A percentile compares a stretch with the other conserved stretches of the same genome.
phyloP scores from a whole-genome alignment of 768 basidiomycete genomes.

The Omphalotus guepiniiformis region DNA sequence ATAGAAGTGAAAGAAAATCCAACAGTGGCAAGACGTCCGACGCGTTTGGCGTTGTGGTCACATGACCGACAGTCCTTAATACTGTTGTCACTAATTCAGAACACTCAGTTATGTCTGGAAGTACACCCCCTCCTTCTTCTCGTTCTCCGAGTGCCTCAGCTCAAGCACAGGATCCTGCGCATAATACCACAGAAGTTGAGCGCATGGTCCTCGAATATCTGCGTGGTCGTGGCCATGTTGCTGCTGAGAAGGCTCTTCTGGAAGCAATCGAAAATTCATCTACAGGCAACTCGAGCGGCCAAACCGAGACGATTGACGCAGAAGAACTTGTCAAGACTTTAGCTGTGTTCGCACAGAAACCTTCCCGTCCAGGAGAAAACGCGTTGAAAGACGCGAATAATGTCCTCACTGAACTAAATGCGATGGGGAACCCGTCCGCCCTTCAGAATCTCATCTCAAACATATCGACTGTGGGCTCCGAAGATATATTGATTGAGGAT shows the following conservation, averaged over 20 bases:
- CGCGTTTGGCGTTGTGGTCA: constrained; percentile 3
- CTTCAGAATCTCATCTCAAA: constrained; percentile 75
- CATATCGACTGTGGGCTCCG: constrained; percentile 74
- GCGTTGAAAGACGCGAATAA: constrained; percentile 60
- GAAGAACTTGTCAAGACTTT: constrained; percentile 53
- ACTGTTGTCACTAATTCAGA: constrained; percentile 17
- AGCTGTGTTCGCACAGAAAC: constrained; percentile 68
- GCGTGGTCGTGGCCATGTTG: constrained; percentile 41
- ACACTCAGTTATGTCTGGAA: constrained; percentile 35
- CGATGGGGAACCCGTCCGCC: constrained; percentile 65
- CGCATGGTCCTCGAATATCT: constrained; percentile 45
- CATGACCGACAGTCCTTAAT: constrained; percentile 9
- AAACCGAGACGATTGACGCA: constrained; percentile 29
- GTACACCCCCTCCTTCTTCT: constrained; percentile 48
- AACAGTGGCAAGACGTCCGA: background rate
- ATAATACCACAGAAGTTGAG: constrained; percentile 35
- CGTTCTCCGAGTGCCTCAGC: constrained; percentile 46
- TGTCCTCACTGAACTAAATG: constrained; percentile 63
- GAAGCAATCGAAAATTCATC: constrained; percentile 38
- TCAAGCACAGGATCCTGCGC: constrained; percentile 28
- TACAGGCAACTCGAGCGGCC: constrained; percentile 41
- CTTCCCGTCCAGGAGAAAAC: constrained; percentile 65
- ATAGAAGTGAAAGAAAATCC: background rate
- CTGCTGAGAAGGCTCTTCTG: constrained; percentile 46
- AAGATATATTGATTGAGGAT: constrained; percentile 76